These are phyloP conservation scores for Ophiobolus disseminans DNA, from an alignment of 2,329 filamentous ascomycete species.

Conservation along the genomic window DNA sequence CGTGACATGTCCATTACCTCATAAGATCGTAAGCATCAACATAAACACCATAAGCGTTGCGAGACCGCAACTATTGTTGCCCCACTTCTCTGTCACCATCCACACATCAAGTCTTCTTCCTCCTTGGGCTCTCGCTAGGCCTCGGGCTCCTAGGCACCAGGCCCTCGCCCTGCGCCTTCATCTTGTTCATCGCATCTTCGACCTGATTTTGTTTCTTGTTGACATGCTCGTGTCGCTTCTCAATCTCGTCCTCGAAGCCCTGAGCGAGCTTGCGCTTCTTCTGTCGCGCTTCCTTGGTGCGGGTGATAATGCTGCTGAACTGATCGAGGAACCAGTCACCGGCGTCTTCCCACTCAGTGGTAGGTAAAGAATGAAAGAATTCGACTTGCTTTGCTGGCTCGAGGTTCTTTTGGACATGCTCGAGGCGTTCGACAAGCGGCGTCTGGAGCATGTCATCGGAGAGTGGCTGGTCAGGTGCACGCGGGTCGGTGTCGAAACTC, in stretches of 20 bases:
- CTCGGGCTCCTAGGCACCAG: constrained; percentile 57
- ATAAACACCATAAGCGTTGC: background rate
- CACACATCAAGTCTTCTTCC: constrained; percentile 10
- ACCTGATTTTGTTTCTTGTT: constrained; percentile 58
- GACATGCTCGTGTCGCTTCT: constrained; percentile 60
- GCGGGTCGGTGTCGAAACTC: constrained; percentile 54
- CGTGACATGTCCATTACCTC: background rate
- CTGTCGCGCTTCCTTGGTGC: constrained; percentile 60
- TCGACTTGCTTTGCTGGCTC: constrained; percentile 49
- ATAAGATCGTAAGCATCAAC: background rate
- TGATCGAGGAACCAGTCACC: constrained; percentile 66
- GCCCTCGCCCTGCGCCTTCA: constrained; percentile 62
- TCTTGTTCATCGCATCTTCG: constrained; percentile 58
- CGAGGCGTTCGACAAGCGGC: constrained; percentile 38
- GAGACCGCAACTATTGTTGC: no score
- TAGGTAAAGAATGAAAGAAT: constrained; percentile 61
- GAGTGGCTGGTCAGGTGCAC: constrained; percentile 17
- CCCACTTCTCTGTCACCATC: background rate
- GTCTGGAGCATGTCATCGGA: constrained; percentile 35
- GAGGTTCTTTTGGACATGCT: constrained; percentile 32
- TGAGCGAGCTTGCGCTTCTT: constrained; percentile 61
- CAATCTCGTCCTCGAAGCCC: constrained; percentile 63
- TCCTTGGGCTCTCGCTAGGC: constrained; percentile 25
- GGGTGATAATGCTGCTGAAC: constrained; percentile 59
- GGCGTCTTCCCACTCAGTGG: constrained; percentile 67